Evolutionary conservation across 2,329 filamentous ascomycete species (phyloP).

Genomic region (Aspergillus quadricinctus): DNA sequence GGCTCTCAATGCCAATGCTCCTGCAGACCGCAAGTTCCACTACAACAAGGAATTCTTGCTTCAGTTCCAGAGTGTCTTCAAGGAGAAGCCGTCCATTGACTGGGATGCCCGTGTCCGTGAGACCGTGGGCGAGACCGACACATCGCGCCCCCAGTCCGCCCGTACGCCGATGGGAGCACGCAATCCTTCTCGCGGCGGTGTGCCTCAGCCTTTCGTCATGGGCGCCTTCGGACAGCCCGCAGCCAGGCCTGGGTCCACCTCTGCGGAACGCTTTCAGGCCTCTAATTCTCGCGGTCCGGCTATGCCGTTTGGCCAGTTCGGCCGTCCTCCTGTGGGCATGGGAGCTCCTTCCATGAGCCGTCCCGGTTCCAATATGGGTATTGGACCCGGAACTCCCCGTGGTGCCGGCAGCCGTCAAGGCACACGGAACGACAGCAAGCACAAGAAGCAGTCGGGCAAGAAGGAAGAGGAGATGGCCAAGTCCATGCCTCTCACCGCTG

Average conservation of each 20-base stretch:
- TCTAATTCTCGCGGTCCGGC: conserved; percentile 47
- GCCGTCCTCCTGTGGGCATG: conserved; percentile 61
- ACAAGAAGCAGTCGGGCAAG: conserved; percentile 47
- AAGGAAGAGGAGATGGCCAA: conserved; percentile 69
- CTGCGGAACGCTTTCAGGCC: conserved; percentile 69
- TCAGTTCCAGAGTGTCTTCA: conserved; percentile 94
- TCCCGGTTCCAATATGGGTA: conserved; percentile 50
- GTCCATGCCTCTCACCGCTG: conserved; percentile 86
- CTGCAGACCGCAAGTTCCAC: conserved; percentile 76
- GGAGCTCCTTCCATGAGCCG: conserved; percentile 61
- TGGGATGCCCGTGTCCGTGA: conserved; percentile 87
- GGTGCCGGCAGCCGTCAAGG: conserved; percentile 59
- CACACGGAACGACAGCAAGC: conserved; percentile 47
- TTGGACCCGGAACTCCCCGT: conserved; percentile 65
- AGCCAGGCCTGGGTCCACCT: conserved; percentile 62
- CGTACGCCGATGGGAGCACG: conserved; percentile 48
- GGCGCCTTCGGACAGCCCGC: conserved; percentile 59
- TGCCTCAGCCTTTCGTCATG: conserved; percentile 58
- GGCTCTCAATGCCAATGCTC: conserved; percentile 71
- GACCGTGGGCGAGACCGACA: conserved; percentile 70
- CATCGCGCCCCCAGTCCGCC: conserved; percentile 58
- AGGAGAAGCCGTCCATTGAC: conserved; percentile 90
- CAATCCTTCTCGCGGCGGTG: conserved; percentile 49
- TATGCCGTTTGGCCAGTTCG: conserved; percentile 58
- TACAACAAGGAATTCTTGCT: conserved; percentile 95